Conservation (phyloP, 2,329 filamentous ascomycete genomes). For the Nothophoma quercina region DNA sequence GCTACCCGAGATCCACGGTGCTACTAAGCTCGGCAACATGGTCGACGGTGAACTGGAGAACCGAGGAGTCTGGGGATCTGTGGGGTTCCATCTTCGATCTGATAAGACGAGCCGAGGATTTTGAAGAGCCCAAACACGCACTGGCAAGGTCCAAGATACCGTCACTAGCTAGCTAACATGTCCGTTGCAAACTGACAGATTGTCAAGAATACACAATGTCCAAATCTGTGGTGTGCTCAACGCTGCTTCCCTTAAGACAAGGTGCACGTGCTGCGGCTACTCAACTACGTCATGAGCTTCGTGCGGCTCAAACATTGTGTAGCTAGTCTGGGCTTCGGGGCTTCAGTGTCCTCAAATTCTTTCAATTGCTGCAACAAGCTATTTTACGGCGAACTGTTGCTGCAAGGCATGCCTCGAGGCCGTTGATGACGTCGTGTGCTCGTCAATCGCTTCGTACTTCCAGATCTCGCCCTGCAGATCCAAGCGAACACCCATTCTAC, state of each 20-base stretch:
- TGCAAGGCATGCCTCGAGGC: slow-evolving; percentile 2
- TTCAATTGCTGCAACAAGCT: neutral
- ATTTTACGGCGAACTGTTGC: neutral
- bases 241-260: neutral
- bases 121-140: neutral
- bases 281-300: slow-evolving; percentile 19
- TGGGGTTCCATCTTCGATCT: slow-evolving; percentile 20
- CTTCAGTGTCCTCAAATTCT: no score
- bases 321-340: neutral
- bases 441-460: slow-evolving; percentile 13
- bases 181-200: neutral
- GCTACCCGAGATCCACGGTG: slow-evolving; percentile 19
- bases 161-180: neutral
- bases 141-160: neutral
- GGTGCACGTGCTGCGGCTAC: slow-evolving; percentile 9
- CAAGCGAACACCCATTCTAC: slow-evolving; percentile 12
- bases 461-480: slow-evolving; percentile 14
- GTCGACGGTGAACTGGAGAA: slow-evolving; percentile 29
- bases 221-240: neutral
- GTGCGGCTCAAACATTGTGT: neutral
- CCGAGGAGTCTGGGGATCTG: slow-evolving; percentile 28
- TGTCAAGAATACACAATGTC: no score
- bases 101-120: slow-evolving; percentile 14
- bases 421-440: slow-evolving; percentile 37
- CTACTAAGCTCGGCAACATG: slow-evolving; percentile 42